phyloP scores from a whole-genome alignment of 2,329 filamentous ascomycete species.

The Cytospora leucostoma region DNA sequence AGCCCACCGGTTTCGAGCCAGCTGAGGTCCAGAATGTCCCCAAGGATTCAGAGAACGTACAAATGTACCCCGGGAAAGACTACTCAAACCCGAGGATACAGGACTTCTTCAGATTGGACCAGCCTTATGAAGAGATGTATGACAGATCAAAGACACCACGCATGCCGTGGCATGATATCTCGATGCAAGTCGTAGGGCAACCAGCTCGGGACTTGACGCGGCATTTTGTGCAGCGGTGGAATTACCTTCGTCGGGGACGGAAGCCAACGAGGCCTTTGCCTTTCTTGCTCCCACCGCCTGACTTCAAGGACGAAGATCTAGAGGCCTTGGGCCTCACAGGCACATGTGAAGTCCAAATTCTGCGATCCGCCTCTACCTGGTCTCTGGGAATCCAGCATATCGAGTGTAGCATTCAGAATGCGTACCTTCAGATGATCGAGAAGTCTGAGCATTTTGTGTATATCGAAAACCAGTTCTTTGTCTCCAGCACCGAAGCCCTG shows the following conservation, averaged over 20 bases:
- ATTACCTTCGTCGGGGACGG: conserved; percentile 88
- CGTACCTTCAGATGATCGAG: conserved; percentile 92
- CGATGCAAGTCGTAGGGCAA: conserved; percentile 96
- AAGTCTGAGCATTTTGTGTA: conserved; percentile 97
- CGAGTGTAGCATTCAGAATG: conserved; percentile 94
- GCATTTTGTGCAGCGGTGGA: conserved; percentile 98
- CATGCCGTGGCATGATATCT: conserved; percentile 99
- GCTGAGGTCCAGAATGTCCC: conserved; percentile 68
- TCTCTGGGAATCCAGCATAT: conserved; percentile 85
- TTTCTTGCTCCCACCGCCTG: conserved; percentile 88
- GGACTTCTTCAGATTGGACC: conserved; percentile 90
- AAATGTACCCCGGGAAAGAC: conserved; percentile 96
- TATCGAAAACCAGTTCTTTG: conserved; percentile 98
- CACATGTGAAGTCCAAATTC: conserved; percentile 93
- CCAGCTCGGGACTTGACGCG: conserved; percentile 90
- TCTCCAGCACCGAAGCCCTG: conserved; percentile 87
- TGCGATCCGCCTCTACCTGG: conserved; percentile 89
- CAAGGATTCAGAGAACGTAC: conserved; percentile 90
- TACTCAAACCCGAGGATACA: conserved; percentile 96
- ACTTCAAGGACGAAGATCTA: conserved; percentile 83
- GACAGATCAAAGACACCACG: conserved; percentile 83
- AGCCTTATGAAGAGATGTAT: conserved; percentile 99
- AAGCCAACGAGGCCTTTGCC: conserved; percentile 93
- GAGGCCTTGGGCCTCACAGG: conserved; percentile 86
- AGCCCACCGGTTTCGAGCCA: conserved; percentile 89